Conservation (phyloP, 768 basidiomycete genomes). For the Auricularia sp. region DNA sequence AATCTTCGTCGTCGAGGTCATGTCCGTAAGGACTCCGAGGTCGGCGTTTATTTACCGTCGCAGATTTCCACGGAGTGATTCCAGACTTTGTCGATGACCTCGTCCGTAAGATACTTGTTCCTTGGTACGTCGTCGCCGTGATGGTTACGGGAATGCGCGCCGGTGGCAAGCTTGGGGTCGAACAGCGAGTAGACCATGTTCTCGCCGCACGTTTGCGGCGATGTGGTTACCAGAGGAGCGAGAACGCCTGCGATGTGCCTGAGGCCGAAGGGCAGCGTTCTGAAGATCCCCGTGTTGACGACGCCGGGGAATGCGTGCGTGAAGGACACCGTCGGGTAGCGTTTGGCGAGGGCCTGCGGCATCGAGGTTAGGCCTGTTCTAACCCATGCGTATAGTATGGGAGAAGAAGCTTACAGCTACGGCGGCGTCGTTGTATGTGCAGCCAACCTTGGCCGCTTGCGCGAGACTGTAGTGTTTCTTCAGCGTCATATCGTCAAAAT, state of each 20-base stretch:
- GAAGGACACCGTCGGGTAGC: constrained; percentile 7
- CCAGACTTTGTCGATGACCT: constrained; percentile 3
- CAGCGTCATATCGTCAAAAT: constrained; percentile 41
- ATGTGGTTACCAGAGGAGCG: neutral
- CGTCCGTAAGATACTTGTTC: neutral
- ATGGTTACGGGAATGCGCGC: constrained; percentile 2
- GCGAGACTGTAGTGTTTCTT: constrained; percentile 33
- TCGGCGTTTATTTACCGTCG: neutral
- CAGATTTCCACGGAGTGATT: constrained; percentile 1
- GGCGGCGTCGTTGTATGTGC: constrained; percentile 46
- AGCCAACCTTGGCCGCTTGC: constrained; percentile 25
- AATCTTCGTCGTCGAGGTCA: too few species aligned
- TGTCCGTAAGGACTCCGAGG: too few species aligned
- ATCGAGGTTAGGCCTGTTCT: neutral
- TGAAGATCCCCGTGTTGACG: constrained; percentile 1
- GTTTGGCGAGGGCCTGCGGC: constrained; percentile 4
- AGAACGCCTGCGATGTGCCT: neutral
- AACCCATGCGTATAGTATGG: neutral
- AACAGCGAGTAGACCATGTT: constrained; percentile 1
- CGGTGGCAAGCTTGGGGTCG: neutral
- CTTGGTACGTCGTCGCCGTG: constrained; percentile 1
- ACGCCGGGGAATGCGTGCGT: constrained; percentile 7
- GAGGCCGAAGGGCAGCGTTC: neutral
- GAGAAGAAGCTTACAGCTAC: constrained; percentile 29
- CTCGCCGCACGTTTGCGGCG: neutral